Conservation (phyloP, 108 stramenopile genomes). For the Nitzschia sp. region DNA sequence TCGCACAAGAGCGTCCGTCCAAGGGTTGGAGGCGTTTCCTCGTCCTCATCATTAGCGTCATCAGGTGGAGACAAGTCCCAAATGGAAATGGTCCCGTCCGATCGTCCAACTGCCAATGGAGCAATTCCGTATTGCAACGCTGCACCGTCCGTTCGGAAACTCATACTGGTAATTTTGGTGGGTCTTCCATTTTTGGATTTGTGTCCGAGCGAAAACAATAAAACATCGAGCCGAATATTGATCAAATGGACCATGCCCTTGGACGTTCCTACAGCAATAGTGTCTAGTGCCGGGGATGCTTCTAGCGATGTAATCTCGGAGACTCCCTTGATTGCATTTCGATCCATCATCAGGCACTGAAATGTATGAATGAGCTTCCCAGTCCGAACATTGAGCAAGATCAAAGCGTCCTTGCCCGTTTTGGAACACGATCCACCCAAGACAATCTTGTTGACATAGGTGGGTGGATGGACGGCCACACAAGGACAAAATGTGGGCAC, state of each 20-base stretch:
- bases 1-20: constrained; percentile 62
- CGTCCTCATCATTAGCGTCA: constrained; percentile 48
- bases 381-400: constrained; percentile 76
- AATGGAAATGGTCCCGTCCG: constrained; percentile 75
- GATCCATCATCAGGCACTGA: constrained; percentile 37
- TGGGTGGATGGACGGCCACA: constrained; percentile 76
- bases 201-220: constrained; percentile 72
- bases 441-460: constrained; percentile 88
- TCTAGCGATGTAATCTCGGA: constrained; percentile 59
- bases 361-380: constrained; percentile 80
- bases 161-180: constrained; percentile 63
- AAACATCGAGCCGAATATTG: constrained; percentile 71
- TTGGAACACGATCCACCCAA: constrained; percentile 52
- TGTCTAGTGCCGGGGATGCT: constrained; percentile 86
- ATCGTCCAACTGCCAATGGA: constrained; percentile 78
- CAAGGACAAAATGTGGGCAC: constrained; percentile 56
- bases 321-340: not conserved
- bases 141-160: constrained; percentile 83
- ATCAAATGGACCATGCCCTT: constrained; percentile 71
- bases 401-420: constrained; percentile 48
- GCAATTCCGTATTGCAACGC: constrained; percentile 77
- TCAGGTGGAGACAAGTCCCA: constrained; percentile 81
- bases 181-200: constrained; percentile 29
- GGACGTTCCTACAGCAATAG: constrained; percentile 77
- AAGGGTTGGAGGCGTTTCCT: not conserved